phyloP scores from a whole-genome alignment of 257 asterid genomes.

The Nicotiana undulata region DNA sequence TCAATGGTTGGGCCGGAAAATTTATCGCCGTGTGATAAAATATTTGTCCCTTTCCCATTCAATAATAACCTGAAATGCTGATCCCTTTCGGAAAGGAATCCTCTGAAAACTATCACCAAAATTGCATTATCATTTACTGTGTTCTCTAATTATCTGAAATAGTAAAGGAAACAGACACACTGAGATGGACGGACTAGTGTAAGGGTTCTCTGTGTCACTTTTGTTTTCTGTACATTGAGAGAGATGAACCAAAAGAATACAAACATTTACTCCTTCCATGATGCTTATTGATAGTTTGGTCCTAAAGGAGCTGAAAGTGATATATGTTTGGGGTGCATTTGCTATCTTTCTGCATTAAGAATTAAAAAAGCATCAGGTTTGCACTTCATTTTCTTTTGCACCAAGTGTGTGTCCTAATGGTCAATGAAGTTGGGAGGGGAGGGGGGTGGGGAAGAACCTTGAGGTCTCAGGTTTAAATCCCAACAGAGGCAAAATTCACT shows the following conservation, averaged over 20 bases:
- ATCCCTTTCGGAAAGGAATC: not conserved
- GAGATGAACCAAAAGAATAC: not conserved
- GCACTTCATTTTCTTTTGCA: too few relatives aligned
- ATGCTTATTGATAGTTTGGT: not conserved
- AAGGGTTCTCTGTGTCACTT: not conserved
- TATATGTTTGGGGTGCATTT: not conserved
- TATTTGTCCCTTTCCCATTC: not conserved
- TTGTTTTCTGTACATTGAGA: not conserved
- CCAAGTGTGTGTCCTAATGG: too few relatives aligned
- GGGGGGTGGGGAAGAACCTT: too few relatives aligned
- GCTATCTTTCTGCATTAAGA: not conserved
- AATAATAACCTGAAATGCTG: not conserved
- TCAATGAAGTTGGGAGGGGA: too few relatives aligned
- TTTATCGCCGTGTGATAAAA: not conserved
- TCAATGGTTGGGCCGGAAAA: not conserved
- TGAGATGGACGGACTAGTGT: not conserved
- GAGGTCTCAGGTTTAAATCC: too few relatives aligned
- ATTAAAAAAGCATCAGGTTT: not conserved
- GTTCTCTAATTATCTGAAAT: not conserved
- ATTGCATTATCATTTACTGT: not conserved
- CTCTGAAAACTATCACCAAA: not conserved
- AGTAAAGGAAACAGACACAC: not conserved
- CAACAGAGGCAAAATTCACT: too few relatives aligned
- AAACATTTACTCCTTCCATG: not conserved
- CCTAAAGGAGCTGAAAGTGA: not conserved